Evolutionary conservation across 2,329 filamentous ascomycete genomes (phyloP).

Genomic region (Diaporthe australafricana): DNA sequence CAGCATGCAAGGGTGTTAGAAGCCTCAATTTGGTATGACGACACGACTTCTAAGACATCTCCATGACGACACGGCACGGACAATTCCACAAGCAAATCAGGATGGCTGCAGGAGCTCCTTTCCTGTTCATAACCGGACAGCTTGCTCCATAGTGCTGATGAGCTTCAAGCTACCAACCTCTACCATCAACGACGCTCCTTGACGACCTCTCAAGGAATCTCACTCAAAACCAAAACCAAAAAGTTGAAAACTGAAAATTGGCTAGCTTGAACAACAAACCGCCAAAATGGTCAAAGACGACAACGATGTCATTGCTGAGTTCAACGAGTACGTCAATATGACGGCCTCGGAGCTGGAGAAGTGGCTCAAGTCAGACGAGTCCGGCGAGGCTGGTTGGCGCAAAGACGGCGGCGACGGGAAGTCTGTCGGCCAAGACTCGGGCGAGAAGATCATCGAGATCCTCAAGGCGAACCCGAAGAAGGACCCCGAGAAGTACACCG

Average conservation of each 20-base stretch:
- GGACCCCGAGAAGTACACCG: conserved; percentile 65
- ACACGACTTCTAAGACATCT: conserved; percentile 31
- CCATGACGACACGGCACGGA: conserved; percentile 35
- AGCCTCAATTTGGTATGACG: conserved; percentile 31
- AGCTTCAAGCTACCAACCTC: neutral
- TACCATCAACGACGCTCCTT: neutral
- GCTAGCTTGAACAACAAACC: neutral
- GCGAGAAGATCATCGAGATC: conserved; percentile 72
- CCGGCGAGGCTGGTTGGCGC: conserved; percentile 68
- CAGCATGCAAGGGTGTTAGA: neutral
- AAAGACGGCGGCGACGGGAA: conserved; percentile 70
- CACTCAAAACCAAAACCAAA: too few species aligned
- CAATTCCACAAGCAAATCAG: conserved; percentile 2
- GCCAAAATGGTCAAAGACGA: conserved; percentile 41
- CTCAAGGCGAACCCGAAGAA: conserved; percentile 71
- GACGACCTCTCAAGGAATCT: too few species aligned
- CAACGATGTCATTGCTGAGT: conserved; percentile 61
- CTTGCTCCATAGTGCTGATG: neutral
- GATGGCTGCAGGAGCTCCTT: neutral
- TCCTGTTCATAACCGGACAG: neutral
- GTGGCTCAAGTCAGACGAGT: conserved; percentile 71
- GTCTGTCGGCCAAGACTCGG: conserved; percentile 72
- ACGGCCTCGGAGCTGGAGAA: conserved; percentile 67
- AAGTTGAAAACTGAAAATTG: too few species aligned
- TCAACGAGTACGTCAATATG: conserved; percentile 77